A percentile compares a stretch with the other conserved stretches of the same genome.
These are phyloP conservation scores for Grigorovia jiainica DNA, from an alignment of 805 yeast genomes.

Conservation along the genomic window DNA sequence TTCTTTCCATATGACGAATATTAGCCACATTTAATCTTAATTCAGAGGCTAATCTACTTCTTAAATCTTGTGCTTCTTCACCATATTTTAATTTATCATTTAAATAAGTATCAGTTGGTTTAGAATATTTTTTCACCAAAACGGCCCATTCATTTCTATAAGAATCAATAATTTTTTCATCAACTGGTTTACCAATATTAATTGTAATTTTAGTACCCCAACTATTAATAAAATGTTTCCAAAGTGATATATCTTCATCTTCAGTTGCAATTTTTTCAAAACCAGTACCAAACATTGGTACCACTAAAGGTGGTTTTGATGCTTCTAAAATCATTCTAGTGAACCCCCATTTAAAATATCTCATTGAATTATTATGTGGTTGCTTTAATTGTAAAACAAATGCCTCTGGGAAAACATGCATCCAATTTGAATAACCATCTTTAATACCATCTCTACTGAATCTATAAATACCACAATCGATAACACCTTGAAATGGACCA, in stretches of 20 bases:
- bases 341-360: conserved; percentile 94
- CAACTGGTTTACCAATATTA: conserved; percentile 61
- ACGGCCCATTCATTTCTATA: conserved; percentile 66
- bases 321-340: conserved; percentile 76
- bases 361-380: conserved; percentile 78
- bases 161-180: conserved; percentile 45
- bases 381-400: conserved; percentile 77
- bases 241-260: conserved; percentile 40
- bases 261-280: conserved; percentile 85
- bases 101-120: conserved; percentile 42
- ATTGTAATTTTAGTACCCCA: conserved; percentile 60
- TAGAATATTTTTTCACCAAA: conserved; percentile 46
- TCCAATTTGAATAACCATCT: conserved; percentile 73
- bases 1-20: conserved; percentile 31
- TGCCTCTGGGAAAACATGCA: conserved; percentile 93
- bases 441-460: conserved; percentile 65
- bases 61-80: conserved; percentile 48
- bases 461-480: conserved; percentile 78
- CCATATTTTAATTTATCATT: conserved; percentile 56
- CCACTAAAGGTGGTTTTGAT: conserved; percentile 71
- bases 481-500: conserved; percentile 85
- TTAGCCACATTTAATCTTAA: conserved; percentile 53
- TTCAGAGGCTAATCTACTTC: conserved; percentile 62
- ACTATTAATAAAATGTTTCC: conserved; percentile 51
- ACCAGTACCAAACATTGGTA: conserved; percentile 81